These are phyloP conservation scores for Globisporangium polare DNA, from an alignment of 352 stramenopile species.

Conservation along the genomic window DNA sequence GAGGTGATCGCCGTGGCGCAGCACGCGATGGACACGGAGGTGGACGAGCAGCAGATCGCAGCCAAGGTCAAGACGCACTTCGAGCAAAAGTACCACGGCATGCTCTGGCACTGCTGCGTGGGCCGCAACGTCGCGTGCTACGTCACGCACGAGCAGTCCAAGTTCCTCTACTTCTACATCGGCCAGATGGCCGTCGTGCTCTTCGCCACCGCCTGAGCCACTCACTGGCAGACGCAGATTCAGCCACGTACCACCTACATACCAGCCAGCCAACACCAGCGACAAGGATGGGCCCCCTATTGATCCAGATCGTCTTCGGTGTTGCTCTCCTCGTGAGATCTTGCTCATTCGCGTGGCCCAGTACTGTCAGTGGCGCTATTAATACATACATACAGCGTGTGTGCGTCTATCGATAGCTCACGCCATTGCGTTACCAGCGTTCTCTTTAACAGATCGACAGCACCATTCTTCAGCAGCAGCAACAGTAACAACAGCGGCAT, in stretches of 20 bases:
- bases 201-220: constrained; percentile 74
- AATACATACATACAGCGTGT: not conserved
- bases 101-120: constrained; percentile 94
- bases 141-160: constrained; percentile 92
- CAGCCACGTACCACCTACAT: no score
- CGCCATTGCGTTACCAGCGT: no score
- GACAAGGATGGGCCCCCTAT: no score
- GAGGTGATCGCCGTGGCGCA: constrained; percentile 80
- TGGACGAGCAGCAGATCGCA: constrained; percentile 87
- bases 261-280: not conserved
- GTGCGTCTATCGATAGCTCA: not conserved
- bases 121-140: constrained; percentile 93
- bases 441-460: no score
- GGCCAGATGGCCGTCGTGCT: constrained; percentile 93
- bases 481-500: not conserved
- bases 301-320: no score
- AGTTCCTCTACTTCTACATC: constrained; percentile 97
- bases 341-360: not conserved
- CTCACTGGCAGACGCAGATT: not conserved
- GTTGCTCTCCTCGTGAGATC: no score
- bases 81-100: constrained; percentile 89
- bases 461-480: not conserved
- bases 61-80: constrained; percentile 91
- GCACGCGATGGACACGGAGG: constrained; percentile 74
- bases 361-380: not conserved